Evolutionary conservation across 306 rosid species (phyloP).

Genomic region (Trifolium fragiferum): DNA sequence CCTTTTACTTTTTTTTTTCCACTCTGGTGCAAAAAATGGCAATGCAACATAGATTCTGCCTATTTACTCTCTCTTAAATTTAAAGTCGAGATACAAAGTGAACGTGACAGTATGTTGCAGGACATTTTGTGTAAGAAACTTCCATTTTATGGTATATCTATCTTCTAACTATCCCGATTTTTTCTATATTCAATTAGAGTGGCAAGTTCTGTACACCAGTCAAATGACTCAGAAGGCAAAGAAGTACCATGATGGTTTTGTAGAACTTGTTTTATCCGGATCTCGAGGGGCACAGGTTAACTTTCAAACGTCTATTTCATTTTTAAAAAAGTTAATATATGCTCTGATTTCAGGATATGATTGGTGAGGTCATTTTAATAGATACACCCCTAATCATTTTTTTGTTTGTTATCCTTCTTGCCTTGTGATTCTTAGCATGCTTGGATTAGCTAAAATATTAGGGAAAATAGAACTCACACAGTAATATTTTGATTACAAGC

Average conservation of each 20-base stretch:
- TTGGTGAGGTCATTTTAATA: slow-evolving; percentile 19
- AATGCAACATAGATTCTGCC: slow-evolving; percentile 10
- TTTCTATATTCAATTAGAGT: slow-evolving; percentile 54
- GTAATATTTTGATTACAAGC: slow-evolving; percentile 5
- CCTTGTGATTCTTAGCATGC: slow-evolving; percentile 8
- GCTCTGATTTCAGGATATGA: slow-evolving; percentile 32
- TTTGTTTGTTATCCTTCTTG: slow-evolving; percentile 15
- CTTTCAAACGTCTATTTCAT: slow-evolving; percentile 41
- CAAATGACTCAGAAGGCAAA: slow-evolving; percentile 84
- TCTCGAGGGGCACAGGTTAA: slow-evolving; percentile 70
- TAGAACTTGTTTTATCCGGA: slow-evolving; percentile 56
- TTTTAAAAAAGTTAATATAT: slow-evolving; percentile 18
- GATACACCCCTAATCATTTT: not conserved
- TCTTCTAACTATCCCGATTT: slow-evolving; percentile 33
- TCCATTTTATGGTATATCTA: slow-evolving; percentile 14
- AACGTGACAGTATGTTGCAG: slow-evolving; percentile 23
- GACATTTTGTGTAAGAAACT: slow-evolving; percentile 4
- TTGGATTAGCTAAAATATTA: slow-evolving; percentile 18
- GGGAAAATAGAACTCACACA: not conserved
- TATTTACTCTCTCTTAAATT: slow-evolving; percentile 12
- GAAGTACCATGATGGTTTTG: slow-evolving; percentile 84
- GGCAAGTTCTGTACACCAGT: slow-evolving; percentile 80
- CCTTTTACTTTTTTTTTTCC: not conserved
- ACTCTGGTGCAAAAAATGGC: slow-evolving; percentile 25
- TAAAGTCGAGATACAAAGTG: not conserved